Base-by-base conservation (phyloP, 192 early-diverging fungal species). In the Jimgerdemannia flammicorona region DNA sequence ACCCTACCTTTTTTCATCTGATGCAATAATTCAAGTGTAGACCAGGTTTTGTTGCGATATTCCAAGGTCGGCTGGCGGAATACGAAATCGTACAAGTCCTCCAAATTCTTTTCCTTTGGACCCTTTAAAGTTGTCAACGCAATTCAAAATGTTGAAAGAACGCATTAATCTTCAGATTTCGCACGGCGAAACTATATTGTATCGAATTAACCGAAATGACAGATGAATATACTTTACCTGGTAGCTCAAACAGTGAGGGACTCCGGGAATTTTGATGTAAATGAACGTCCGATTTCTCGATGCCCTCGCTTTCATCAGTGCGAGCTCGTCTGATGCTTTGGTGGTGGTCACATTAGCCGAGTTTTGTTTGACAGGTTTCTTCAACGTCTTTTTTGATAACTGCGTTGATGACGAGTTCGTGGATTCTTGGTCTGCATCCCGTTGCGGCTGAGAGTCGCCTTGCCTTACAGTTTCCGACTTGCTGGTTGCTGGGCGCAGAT, bases 211-310 rank as follows among this genome's bases (percentile, higher is more conserved):
- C 29, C 29, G 29, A 29, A 29, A 29, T 3, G n/a, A 17, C 2
- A 17, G 66, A 8, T 68, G 44, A 8, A n/a, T 43, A 42, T 65
- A 20, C 9, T 76, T 79, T 80, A 92, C 91, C 77, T 93, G 92
- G 79, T 97, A 98, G 72, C 90, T 93, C 18, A 98, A 79, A 70
- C 94, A 95, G 71, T 92, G 89, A 59, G 88, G 88, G n/a, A 89
- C 89, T 11, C 89, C 91, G 0, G 94, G 94, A 41, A 97, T 88
- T 68, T 95, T 96, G 77, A 98, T 93, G 78, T 96, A 91, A 29
- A 98, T 89, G 84, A 98, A 98, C 44, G 93, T 93, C 71, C 90
- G 88, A 83, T 96, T 97, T 72, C 92, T 83, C 40, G 92, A 89
- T 10, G 96, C 95, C 7, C 96, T 83, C 66, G 83, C 82, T 78